Base-by-base conservation (phyloP, 1,139 yeast species). In the Yamadazyma friedrichii region DNA sequence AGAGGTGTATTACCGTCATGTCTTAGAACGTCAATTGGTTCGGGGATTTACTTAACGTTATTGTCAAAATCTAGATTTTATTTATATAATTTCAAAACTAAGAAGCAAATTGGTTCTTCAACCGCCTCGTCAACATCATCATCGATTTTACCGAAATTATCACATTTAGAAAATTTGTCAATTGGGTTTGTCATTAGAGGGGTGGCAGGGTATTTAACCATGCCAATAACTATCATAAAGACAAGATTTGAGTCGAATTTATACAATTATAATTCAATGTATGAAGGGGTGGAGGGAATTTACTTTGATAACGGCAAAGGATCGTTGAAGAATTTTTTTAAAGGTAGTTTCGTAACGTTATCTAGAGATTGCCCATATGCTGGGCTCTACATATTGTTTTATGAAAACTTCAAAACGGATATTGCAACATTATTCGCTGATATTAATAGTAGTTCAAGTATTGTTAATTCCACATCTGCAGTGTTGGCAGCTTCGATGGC, bases 151-250 rank as follows among this genome's bases (percentile, higher is more conserved):
- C 98, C 98, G 2, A 81, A 78, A 55, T 68, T 93, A 32, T 71
- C 87, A 3, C 82, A 82, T 51, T 55, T 70, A 36, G 91, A 84
- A 45, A 93, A 93, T 57, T 64, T 91, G 42, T 45, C 78, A 4
- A 74, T 91, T 1, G 98, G 98, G 3, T 88, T 88, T 35, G 55
- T 82, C 2, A 84, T 94, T 1, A 70, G 98, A 42, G 91, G 93
- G 0, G 48, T 78, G 2, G 96, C 89, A 4, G 98, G 98, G 1
- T 75, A 84, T 48, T 48, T 87, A 15, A 88, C 96, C n/a, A 93
- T 93, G 98, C 98, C 98, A 0, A 78, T 93, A n/a, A 93, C 98
- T 0, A 82, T 93, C n/a, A 65, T 93, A 36, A 93, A 93, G 57
- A 94, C 95, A 9, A 73, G 98, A 35, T 89, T 78, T 54, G 98